Evolutionary conservation across 164 flowering plant species (phyloP).

Genomic region (Saururus chinensis): DNA sequence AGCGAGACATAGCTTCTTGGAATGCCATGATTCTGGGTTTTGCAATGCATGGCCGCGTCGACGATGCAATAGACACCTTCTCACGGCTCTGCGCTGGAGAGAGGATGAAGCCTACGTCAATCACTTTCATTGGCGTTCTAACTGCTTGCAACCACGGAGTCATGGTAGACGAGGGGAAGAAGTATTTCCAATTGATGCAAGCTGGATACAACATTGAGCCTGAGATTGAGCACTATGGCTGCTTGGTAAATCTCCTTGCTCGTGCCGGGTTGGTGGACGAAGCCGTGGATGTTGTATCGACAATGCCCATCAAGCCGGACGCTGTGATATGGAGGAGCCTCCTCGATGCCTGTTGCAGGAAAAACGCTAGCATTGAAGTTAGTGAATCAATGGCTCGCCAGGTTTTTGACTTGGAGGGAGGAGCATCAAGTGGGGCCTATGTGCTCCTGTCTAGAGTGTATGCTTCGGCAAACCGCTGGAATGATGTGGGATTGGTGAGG

Average conservation of each 20-base stretch:
- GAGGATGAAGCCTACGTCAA: slow-evolving; percentile 19
- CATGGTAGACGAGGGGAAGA: slow-evolving; percentile 16
- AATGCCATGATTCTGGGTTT: slow-evolving; percentile 60
- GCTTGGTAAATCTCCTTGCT: slow-evolving; percentile 66
- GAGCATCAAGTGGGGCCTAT: slow-evolving; percentile 43
- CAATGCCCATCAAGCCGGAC: slow-evolving; percentile 73
- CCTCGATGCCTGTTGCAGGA: slow-evolving; percentile 62
- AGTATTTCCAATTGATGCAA: slow-evolving; percentile 16
- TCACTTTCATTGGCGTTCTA: slow-evolving; percentile 19
- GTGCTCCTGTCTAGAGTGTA: slow-evolving; percentile 64
- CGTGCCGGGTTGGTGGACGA: slow-evolving; percentile 55
- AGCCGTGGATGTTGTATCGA: slow-evolving; percentile 42
- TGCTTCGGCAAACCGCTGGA: slow-evolving; percentile 59
- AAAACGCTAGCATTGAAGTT: slow-evolving; percentile 38
- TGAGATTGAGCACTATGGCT: slow-evolving; percentile 68
- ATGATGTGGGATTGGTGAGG: slow-evolving; percentile 58
- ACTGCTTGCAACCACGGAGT: slow-evolving; percentile 23
- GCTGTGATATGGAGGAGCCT: slow-evolving; percentile 77
- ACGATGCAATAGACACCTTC: slow-evolving; percentile 41
- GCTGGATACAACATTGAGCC: slow-evolving; percentile 46
- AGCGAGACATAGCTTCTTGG: slow-evolving; percentile 54
- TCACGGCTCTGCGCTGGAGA: slow-evolving; percentile 28
- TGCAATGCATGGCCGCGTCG: slow-evolving; percentile 52
- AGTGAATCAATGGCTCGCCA: slow-evolving; percentile 46
- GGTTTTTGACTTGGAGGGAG: slow-evolving; percentile 33